A percentile compares a stretch with the other conserved stretches of the same genome.
Conservation (phyloP, 2,329 filamentous ascomycete species). For the Aspergillus ruber region DNA sequence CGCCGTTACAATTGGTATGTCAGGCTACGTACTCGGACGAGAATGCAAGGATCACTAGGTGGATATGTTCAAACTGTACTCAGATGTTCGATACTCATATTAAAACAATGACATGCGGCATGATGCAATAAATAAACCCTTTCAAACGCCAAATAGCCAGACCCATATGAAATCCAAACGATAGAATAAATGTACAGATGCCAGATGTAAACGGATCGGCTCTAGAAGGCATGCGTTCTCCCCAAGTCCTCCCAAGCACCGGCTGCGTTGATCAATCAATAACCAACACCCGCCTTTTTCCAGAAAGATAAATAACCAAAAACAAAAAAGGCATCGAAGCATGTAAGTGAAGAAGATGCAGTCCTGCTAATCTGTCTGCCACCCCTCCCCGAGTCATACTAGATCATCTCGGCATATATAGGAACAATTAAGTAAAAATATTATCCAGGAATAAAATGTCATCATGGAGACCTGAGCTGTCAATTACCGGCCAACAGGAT, state of each 20-base stretch:
- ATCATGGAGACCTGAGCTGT: constrained; percentile 1
- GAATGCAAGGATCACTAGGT: too few species aligned
- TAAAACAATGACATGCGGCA: constrained; percentile 1
- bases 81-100: background rate
- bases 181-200: constrained; percentile 19
- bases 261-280: background rate
- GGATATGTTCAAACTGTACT: too few species aligned
- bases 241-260: background rate
- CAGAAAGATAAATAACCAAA: background rate
- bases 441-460: constrained; percentile 5
- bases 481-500: constrained; percentile 1
- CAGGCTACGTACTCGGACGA: too few species aligned
- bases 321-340: constrained; percentile 1
- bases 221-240: too few species aligned
- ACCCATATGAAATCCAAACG: constrained; percentile 11
- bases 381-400: constrained; percentile 7
- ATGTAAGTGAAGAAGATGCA: background rate
- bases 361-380: constrained; percentile 2
- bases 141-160: constrained; percentile 13
- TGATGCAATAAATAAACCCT: constrained; percentile 10
- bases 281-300: constrained; percentile 7
- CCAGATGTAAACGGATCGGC: constrained; percentile 7
- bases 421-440: constrained; percentile 8
- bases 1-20: too few species aligned
- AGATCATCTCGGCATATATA: constrained; percentile 21